Base-by-base conservation (phyloP, 164 flowering plant genomes). In the Macadamia integrifolia region DNA sequence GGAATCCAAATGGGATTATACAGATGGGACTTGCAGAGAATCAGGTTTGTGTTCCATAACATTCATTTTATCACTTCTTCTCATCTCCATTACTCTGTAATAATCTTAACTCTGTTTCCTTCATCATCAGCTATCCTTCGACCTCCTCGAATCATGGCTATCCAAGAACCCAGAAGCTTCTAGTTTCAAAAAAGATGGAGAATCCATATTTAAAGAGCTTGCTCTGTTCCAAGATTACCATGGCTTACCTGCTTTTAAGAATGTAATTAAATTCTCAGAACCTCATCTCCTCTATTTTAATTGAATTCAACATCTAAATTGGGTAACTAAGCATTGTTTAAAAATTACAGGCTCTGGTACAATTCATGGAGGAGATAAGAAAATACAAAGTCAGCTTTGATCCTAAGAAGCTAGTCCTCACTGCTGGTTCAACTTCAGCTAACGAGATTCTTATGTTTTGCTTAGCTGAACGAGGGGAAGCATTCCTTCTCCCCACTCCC, bases 21-120 rank as follows among this genome's bases (percentile, higher is more conserved):
- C 95, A 89, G 73, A 87, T 89, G 92, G 95, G 95, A 61, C 89
- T 89, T 46, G 96, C 96, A 3, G 96, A 89, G 78, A 89, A 89
- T 79, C 96, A 87, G 82, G 90, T 84, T 6, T 10, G 14, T 17
- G 57, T 53, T 2, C 6, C 53, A 14, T 49, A 49, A 17, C n/a
- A 14, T 53, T 1, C 57, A 53, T 53, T 53, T 53, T 14, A 2
- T 9, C 9, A 3, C 12, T 46, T 46, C 9, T 46, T 46, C 1
- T 46, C 2, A 17, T 53, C 57, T 53, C 55, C 11, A 50, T 23
- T 29, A 35, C 31, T 9, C n/a, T 31, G 32, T 2, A 60, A 29
- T 59, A 2, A 18, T 60, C n/a, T 31, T 28, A 1, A 12, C 23
- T 57, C 52, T 6, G 42, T 44, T 17, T 60, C 15, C 30, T 80